Percentiles rank a stretch among this genome's conserved stretches.
Conservation (phyloP, 371 early-diverging fungal genomes). For the Haplosporangium sp. region DNA sequence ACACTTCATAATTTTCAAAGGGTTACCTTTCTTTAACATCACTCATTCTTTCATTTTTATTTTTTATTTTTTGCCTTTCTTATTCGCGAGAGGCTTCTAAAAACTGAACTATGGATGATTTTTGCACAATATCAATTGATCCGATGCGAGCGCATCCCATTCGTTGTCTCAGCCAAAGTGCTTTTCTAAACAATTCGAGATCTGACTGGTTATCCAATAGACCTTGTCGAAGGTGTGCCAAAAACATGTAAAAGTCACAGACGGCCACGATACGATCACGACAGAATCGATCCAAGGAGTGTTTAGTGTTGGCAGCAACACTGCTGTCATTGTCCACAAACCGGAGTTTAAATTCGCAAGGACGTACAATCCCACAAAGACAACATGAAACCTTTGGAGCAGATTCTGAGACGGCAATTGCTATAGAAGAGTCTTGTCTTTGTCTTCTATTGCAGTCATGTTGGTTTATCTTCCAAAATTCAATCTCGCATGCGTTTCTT, state of each 20-base stretch:
- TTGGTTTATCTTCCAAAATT: slow-evolving; percentile 16
- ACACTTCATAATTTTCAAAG: too few relatives aligned
- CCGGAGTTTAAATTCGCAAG: slow-evolving; percentile 45
- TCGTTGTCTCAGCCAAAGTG: slow-evolving; percentile 27
- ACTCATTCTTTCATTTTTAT: background rate
- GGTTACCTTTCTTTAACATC: too few relatives aligned
- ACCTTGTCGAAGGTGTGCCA: slow-evolving; percentile 90
- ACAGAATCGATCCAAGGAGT: slow-evolving; percentile 86
- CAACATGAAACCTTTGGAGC: slow-evolving; percentile 25
- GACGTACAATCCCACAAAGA: slow-evolving; percentile 25
- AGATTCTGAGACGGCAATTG: background rate
- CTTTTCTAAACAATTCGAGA: slow-evolving; percentile 73
- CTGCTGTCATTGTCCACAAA: slow-evolving; percentile 50
- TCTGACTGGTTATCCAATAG: slow-evolving; percentile 77
- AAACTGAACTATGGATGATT: background rate
- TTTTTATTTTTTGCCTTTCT: background rate
- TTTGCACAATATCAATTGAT: slow-evolving; percentile 28
- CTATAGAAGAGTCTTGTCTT: background rate
- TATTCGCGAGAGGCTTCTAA: background rate
- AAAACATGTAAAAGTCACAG: slow-evolving; percentile 92
- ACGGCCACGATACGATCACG: slow-evolving; percentile 91
- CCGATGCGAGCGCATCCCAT: slow-evolving; percentile 50
- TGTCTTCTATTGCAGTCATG: background rate
- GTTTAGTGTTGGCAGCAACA: slow-evolving; percentile 54
- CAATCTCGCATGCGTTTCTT: slow-evolving; percentile 42